A percentile compares a stretch with the other conserved stretches of the same genome.
These are phyloP conservation scores for Medicago ruthenica DNA, from an alignment of 306 rosid species.

Conservation along the genomic window DNA sequence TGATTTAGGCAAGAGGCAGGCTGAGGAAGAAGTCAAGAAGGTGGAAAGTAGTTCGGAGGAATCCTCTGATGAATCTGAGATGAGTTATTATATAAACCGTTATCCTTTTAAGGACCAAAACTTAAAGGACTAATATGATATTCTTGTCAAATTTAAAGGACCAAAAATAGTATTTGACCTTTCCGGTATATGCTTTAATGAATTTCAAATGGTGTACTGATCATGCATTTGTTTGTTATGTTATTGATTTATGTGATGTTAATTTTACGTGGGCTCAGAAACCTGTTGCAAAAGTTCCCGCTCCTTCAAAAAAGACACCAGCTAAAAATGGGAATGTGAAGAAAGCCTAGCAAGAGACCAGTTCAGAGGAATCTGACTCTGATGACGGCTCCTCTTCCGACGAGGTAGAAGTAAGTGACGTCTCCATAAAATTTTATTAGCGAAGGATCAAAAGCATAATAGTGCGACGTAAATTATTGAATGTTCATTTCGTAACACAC, in stretches of 20 bases:
- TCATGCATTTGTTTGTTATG: not conserved
- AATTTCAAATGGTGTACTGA: not conserved
- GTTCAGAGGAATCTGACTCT: slow-evolving; percentile 20
- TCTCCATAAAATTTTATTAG: no score
- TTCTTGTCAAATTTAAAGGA: no score
- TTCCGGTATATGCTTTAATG: no score
- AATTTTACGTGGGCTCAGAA: slow-evolving; percentile 30
- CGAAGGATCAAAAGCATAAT: no score
- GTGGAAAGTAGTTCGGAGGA: slow-evolving; percentile 71
- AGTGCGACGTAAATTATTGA: no score
- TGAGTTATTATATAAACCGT: slow-evolving; percentile 51
- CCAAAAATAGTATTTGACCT: no score
- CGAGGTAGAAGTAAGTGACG: not conserved
- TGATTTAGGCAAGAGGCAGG: slow-evolving; percentile 70
- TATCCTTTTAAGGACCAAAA: no score
- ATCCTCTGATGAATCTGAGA: slow-evolving; percentile 62
- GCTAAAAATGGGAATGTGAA: slow-evolving; percentile 50
- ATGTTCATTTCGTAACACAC: no score
- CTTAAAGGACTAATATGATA: no score
- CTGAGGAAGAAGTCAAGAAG: slow-evolving; percentile 56
- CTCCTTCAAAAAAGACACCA: slow-evolving; percentile 41
- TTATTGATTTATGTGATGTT: not conserved
- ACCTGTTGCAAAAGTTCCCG: slow-evolving; percentile 47
- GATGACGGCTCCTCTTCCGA: slow-evolving; percentile 9
- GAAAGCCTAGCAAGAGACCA: no score